Base-by-base conservation (phyloP, 345 rosid genomes). In the Pseudoturritis turrita region DNA sequence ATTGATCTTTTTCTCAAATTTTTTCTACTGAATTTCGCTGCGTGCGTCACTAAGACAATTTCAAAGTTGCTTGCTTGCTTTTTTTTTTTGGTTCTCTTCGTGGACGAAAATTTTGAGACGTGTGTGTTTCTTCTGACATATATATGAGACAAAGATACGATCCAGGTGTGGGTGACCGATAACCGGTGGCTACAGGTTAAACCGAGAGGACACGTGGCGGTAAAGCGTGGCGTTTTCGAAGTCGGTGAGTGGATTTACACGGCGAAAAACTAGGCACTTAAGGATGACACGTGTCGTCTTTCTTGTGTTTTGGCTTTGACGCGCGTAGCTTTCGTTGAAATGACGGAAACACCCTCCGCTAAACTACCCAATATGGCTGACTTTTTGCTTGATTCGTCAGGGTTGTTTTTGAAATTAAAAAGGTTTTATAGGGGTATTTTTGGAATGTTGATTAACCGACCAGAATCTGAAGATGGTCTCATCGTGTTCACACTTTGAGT, bases 191-290 rank as follows among this genome's bases (percentile, higher is more conserved):
- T 40, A 43, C 82, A 39, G 55, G 63, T 60, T 22, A 26, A n/a
- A 46, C 47, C 10, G 12, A 13, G 4, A 26, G 31, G 70, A 64
- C 84, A 80, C 89, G 85, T 81, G 91, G 73, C 52, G 10, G 79
- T 58, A 4, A 13, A n/a, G 2, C 0, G 22, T 61, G 31, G 58
- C 17, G 35, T 67, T 26, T 53, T 39, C 4, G 39, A 50, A 25
- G 46, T 52, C 51, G 14, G 59, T 43, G 53, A 53, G 4, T 62
- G 45, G 64, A 59, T 72, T n/a, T 65, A 73, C 65, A 35, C 51
- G 71, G 60, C 19, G 36, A 50, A 4, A 33, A 13, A 49, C 50
- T 49, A 28, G 21, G 8, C 67, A 11, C 19, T 43, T 2, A 9
- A 1, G 40, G 5, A 46, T 39, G 81, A 77, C 84, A 80, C 83